These are phyloP conservation scores for Wickerhamomyces pijperi DNA, from an alignment of 805 yeast genomes.

Conservation along the genomic window DNA sequence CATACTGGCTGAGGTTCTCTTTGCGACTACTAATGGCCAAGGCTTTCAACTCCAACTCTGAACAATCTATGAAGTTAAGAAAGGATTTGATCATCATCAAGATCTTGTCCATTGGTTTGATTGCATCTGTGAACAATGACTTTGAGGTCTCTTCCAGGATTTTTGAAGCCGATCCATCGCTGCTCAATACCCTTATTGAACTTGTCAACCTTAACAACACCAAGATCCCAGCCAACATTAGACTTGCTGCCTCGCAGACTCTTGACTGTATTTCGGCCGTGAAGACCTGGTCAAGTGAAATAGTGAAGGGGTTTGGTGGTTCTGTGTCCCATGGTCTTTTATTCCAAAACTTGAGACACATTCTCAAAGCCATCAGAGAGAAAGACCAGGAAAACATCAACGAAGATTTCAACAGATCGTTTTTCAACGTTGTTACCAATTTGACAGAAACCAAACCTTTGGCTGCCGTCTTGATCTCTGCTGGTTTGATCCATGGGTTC, in stretches of 20 bases:
- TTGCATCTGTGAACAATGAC: slow-evolving; percentile 44
- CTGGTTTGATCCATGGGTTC: slow-evolving; percentile 64
- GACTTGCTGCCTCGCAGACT: slow-evolving; percentile 52
- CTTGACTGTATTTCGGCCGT: slow-evolving; percentile 59
- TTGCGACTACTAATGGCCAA: slow-evolving; percentile 56
- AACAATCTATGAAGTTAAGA: slow-evolving; percentile 44
- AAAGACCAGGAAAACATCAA: slow-evolving; percentile 27
- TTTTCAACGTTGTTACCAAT: slow-evolving; percentile 54
- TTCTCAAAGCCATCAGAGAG: slow-evolving; percentile 38
- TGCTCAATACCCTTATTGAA: slow-evolving; percentile 59
- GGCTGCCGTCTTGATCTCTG: slow-evolving; percentile 49
- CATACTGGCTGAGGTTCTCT: slow-evolving; percentile 54
- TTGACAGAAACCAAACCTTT: slow-evolving; percentile 46
- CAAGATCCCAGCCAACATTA: slow-evolving; percentile 37
- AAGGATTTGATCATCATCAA: slow-evolving; percentile 50
- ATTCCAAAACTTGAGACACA: slow-evolving; percentile 57
- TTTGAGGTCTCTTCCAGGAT: slow-evolving; percentile 52
- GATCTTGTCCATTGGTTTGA: slow-evolving; percentile 55
- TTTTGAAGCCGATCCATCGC: slow-evolving; percentile 62
- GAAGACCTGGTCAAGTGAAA: slow-evolving; percentile 63
- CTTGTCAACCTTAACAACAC: slow-evolving; percentile 56
- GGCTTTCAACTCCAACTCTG: slow-evolving; percentile 50
- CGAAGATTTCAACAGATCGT: slow-evolving; percentile 34
- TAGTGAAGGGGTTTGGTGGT: slow-evolving; percentile 70
- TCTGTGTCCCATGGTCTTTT: slow-evolving; percentile 78